These are phyloP conservation scores for Phytophthora pinifolia DNA, from an alignment of 352 stramenopile species.

Conservation along the genomic window DNA sequence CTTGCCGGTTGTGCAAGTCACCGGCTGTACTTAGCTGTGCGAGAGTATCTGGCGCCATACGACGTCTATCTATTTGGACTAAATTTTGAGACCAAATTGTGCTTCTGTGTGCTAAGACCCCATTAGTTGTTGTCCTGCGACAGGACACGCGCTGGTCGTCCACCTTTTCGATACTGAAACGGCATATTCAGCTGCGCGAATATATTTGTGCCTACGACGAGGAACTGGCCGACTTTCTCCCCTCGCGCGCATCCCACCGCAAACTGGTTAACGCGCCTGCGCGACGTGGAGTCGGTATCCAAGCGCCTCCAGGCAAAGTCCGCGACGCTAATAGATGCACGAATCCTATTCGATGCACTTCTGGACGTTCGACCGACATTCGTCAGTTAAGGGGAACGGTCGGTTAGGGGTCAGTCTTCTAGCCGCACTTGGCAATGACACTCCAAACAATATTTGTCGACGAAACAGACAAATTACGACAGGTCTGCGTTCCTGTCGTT, in stretches of 20 bases:
- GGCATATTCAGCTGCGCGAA: not conserved
- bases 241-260: not conserved
- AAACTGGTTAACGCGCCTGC: not conserved
- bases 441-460: not conserved
- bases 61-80: not conserved
- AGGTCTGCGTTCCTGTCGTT: not conserved
- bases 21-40: not conserved
- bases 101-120: slow-evolving; percentile 23
- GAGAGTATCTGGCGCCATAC: not conserved
- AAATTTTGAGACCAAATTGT: slow-evolving; percentile 1
- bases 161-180: not conserved
- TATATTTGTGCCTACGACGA: not conserved
- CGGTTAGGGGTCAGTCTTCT: not conserved
- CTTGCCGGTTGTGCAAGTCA: not conserved
- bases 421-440: not conserved
- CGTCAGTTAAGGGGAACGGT: not conserved
- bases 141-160: slow-evolving; percentile 2
- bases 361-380: not conserved
- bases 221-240: not conserved
- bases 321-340: not conserved
- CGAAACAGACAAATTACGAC: not conserved
- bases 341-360: not conserved
- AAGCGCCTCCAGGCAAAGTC: not conserved
- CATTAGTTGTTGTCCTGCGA: not conserved
- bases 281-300: not conserved